Evolutionary conservation across 768 basidiomycete species (phyloP).

Genomic region (Leccinum pellstonianum): DNA sequence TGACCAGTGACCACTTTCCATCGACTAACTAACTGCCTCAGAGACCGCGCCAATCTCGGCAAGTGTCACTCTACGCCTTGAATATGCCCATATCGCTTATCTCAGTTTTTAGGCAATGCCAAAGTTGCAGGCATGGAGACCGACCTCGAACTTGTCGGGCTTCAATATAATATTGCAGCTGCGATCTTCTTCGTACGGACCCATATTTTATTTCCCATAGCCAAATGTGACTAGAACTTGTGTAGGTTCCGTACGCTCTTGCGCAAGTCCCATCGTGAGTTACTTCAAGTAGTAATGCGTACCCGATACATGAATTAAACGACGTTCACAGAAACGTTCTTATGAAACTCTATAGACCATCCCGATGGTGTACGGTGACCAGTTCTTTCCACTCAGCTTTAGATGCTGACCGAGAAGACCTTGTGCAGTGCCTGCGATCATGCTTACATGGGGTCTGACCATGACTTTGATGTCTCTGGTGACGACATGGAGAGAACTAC

Average conservation of each 20-base stretch:
- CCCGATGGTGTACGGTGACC: slow-evolving; percentile 32
- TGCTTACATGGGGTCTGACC: slow-evolving; percentile 39
- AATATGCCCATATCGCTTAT: slow-evolving; percentile 3
- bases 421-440: slow-evolving; percentile 37
- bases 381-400: background rate
- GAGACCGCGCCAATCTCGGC: slow-evolving; percentile 47
- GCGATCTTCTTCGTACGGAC: slow-evolving; percentile 38
- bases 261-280: slow-evolving; percentile 41
- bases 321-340: slow-evolving; percentile 32
- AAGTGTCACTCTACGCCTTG: slow-evolving; percentile 11
- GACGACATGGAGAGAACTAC: slow-evolving; percentile 27
- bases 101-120: slow-evolving; percentile 36
- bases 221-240: background rate
- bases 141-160: slow-evolving; percentile 37
- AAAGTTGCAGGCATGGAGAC: slow-evolving; percentile 44
- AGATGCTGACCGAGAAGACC: slow-evolving; percentile 4
- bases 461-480: slow-evolving; percentile 40
- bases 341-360: slow-evolving; percentile 34
- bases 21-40: slow-evolving; percentile 9
- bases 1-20: background rate
- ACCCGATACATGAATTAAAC: background rate
- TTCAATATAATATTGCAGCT: slow-evolving; percentile 39
- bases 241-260: slow-evolving; percentile 36
- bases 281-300: background rate
- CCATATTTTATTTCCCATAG: background rate